Evolutionary conservation across 139 green algal species (phyloP).

Genomic region (Picochlorum sp.): DNA sequence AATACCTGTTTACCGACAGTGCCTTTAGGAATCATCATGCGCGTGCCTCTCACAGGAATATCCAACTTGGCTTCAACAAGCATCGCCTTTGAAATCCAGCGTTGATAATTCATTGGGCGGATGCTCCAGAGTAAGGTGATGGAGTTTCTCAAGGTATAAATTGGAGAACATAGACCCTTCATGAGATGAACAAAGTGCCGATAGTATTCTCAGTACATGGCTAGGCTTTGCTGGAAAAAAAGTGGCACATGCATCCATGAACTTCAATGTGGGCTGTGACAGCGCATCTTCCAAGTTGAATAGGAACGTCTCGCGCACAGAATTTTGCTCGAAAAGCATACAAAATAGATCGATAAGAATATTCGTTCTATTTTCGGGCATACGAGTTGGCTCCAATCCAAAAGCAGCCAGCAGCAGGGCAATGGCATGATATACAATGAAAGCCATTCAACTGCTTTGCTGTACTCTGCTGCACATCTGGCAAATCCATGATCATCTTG

Average conservation of each 20-base stretch:
- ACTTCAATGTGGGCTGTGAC: conserved; percentile 35
- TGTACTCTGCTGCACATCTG: too few relatives aligned
- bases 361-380: conserved; percentile 19
- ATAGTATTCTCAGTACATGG: conserved; percentile 41
- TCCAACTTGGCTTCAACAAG: too few relatives aligned
- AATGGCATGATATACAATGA: conserved; percentile 15
- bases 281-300: background rate
- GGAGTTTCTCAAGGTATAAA: conserved; percentile 33
- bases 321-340: background rate
- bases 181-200: conserved; percentile 20
- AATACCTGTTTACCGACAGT: too few relatives aligned
- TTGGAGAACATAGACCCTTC: conserved; percentile 26
- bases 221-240: conserved; percentile 45
- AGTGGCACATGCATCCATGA: conserved; percentile 30
- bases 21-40: too few relatives aligned
- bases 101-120: too few relatives aligned
- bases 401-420: conserved; percentile 37
- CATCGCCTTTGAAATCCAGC: too few relatives aligned
- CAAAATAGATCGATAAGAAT: background rate
- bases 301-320: background rate
- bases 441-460: conserved; percentile 1
- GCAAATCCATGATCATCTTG: too few relatives aligned
- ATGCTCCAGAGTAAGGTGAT: conserved; percentile 33
- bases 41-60: too few relatives aligned
- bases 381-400: conserved; percentile 23